Conservation (phyloP, 352 stramenopile genomes). For the Globisporangium recalcitrans region DNA sequence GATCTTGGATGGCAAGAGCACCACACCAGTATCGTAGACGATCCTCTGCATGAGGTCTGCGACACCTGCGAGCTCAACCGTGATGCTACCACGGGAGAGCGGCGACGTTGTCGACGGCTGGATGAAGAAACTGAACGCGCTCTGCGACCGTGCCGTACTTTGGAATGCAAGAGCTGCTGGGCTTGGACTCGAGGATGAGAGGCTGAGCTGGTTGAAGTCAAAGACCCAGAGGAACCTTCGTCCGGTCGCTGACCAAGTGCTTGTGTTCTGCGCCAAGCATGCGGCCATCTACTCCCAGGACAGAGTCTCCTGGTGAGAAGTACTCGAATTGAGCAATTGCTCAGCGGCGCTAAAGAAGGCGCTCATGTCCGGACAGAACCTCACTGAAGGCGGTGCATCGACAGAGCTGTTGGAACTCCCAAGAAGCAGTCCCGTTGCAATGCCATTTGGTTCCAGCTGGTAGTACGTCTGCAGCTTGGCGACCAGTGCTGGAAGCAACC, state of each 20-base stretch:
- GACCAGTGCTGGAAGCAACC: conserved; percentile 33
- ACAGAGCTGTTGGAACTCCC: conserved; percentile 11
- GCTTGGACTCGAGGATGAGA: conserved; percentile 5
- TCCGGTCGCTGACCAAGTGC: conserved; percentile 25
- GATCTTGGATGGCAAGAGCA: conserved; percentile 22
- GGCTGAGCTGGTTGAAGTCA: conserved; percentile 14
- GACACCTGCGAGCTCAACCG: conserved; percentile 2
- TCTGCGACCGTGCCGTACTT: conserved; percentile 19
- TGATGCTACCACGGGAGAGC: conserved; percentile 3
- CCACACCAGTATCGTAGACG: conserved; percentile 9
- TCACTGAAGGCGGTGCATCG: background rate
- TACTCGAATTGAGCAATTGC: background rate
- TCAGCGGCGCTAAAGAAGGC: conserved; percentile 21
- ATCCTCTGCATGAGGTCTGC: conserved; percentile 21
- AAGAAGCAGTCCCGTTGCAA: conserved; percentile 29
- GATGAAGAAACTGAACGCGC: conserved; percentile 28
- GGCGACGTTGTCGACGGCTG: conserved; percentile 9
- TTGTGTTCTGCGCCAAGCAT: conserved; percentile 3
- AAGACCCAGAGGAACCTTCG: conserved; percentile 19
- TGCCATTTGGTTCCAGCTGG: conserved; percentile 13
- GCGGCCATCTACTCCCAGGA: conserved; percentile 8
- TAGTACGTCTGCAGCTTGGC: conserved; percentile 36
- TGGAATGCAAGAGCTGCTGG: conserved; percentile 11
- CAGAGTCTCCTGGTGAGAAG: conserved; percentile 4
- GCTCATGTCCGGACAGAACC: conserved; percentile 13